Evolutionary conservation across 2,329 filamentous ascomycete species (phyloP).

Genomic region (Emericellopsis atlantica): DNA sequence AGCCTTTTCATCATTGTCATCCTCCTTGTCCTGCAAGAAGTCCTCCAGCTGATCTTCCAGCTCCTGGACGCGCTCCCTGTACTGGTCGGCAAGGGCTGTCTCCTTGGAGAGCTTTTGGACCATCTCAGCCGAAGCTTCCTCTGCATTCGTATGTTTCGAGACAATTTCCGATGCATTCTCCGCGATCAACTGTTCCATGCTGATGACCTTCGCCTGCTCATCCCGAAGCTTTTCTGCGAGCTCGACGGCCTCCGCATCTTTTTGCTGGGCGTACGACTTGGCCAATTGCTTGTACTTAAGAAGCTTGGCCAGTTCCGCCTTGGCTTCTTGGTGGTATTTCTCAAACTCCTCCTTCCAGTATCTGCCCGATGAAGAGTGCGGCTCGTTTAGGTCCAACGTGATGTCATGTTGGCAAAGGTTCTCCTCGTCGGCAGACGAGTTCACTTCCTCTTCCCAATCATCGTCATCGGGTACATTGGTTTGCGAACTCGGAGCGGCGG

Average conservation of each 20-base stretch:
- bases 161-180: slow-evolving; percentile 46
- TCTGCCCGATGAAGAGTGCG: slow-evolving; percentile 60
- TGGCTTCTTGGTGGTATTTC: slow-evolving; percentile 59
- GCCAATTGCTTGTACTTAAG: slow-evolving; percentile 69
- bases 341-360: slow-evolving; percentile 75
- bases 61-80: slow-evolving; percentile 46
- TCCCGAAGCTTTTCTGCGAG: slow-evolving; percentile 53
- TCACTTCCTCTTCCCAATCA: slow-evolving; percentile 42
- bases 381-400: slow-evolving; percentile 60
- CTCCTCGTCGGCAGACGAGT: slow-evolving; percentile 27
- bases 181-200: slow-evolving; percentile 50
- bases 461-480: slow-evolving; percentile 5
- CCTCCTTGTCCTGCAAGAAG: slow-evolving; percentile 20
- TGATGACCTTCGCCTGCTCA: slow-evolving; percentile 51
- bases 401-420: slow-evolving; percentile 42
- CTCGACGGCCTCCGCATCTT: slow-evolving; percentile 58
- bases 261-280: slow-evolving; percentile 67
- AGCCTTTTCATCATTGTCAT: slow-evolving; percentile 19
- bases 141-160: slow-evolving; percentile 17
- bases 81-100: slow-evolving; percentile 43
- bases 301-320: slow-evolving; percentile 63
- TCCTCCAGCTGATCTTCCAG: slow-evolving; percentile 38
- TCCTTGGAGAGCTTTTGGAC: slow-evolving; percentile 43
- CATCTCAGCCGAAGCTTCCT: slow-evolving; percentile 32
- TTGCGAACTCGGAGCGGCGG: no score